Base-by-base conservation (phyloP, 352 stramenopile species). In the Pythium chondricola region DNA sequence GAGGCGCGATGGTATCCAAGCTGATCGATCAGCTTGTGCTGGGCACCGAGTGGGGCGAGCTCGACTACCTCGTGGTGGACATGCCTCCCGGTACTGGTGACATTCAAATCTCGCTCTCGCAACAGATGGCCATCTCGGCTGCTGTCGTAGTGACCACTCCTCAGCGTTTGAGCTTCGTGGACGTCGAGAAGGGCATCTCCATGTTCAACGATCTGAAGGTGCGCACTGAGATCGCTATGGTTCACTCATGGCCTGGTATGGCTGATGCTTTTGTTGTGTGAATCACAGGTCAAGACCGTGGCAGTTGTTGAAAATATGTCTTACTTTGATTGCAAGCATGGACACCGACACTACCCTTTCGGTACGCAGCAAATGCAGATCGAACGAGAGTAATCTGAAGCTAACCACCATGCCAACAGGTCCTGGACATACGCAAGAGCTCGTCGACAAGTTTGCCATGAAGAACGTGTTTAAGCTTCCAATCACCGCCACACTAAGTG, bases 241-340 rank as follows among this genome's bases (percentile, higher is more conserved):
- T 31, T 17, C 40, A 6, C 10, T 31, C 2, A 6, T 17, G n/a
- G 24, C 5, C 4, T 33, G 13, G 29, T 20, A 18, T 26, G 1
- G 18, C 3, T 13, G 3, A 16, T 36, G 4, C 6, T 47, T 32
- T 36, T 45, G 17, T 25, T 24, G 16, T 7, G 14, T 67, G 6
- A n/a, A n/a, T n/a, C n/a, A n/a, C 41, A 92, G 76, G 93, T 99
- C 31, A 95, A 95, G 44, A 98, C 91, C 7, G 68, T 97, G 6
- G 96, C 95, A 11, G 83, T 99, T 11, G 97, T 99, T 5, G 96
- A 99, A 58, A 99, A 99, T 69, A 99, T 99, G 96, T 88, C 95
- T 17, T 99, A 98, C 53, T 98, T 96, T 49, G 83, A 96, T 51
- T 96, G 88, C 55, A 83, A 71, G 8, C 81, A 91, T 51, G 83